Percentiles rank a stretch among this genome's conserved stretches.
These are phyloP conservation scores for Corchorus capsularis DNA, from an alignment of 345 rosid genomes.

Conservation along the genomic window DNA sequence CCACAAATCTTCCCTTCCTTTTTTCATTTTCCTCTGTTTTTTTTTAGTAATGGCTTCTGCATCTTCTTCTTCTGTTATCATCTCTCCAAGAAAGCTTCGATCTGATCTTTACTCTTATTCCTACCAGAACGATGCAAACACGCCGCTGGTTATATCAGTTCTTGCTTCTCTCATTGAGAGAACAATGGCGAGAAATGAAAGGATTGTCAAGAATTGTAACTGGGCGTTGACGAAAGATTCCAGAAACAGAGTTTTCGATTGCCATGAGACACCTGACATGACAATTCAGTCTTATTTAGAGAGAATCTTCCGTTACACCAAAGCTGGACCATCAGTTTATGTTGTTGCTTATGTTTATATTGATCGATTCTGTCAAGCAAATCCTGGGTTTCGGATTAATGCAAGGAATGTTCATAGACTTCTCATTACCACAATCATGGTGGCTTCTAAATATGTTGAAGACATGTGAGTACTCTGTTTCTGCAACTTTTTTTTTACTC, in stretches of 20 bases:
- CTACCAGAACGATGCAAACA: conserved; percentile 53
- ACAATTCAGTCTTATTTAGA: conserved; percentile 76
- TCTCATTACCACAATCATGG: conserved; percentile 83
- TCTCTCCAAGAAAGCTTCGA: conserved; percentile 85
- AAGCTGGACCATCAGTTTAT: conserved; percentile 81
- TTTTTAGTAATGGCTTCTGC: conserved; percentile 15
- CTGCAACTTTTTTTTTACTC: neutral
- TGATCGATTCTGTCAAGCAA: conserved; percentile 79
- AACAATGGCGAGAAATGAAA: conserved; percentile 63
- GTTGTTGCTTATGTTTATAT: conserved; percentile 89
- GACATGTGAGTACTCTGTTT: conserved; percentile 65
- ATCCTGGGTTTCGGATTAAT: conserved; percentile 66
- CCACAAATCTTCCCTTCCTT: neutral
- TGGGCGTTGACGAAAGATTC: conserved; percentile 39
- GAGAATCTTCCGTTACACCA: conserved; percentile 82
- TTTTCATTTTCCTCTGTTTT: neutral
- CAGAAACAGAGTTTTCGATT: conserved; percentile 61
- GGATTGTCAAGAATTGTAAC: conserved; percentile 48
- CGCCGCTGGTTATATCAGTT: conserved; percentile 80
- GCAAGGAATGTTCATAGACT: conserved; percentile 76
- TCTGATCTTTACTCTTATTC: conserved; percentile 77
- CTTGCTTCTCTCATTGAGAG: conserved; percentile 75
- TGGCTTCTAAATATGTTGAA: conserved; percentile 88
- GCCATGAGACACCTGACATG: conserved; percentile 80
- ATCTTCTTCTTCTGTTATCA: conserved; percentile 40